phyloP scores from a whole-genome alignment of 345 rosid genomes.

The Melastoma malabathricum region DNA sequence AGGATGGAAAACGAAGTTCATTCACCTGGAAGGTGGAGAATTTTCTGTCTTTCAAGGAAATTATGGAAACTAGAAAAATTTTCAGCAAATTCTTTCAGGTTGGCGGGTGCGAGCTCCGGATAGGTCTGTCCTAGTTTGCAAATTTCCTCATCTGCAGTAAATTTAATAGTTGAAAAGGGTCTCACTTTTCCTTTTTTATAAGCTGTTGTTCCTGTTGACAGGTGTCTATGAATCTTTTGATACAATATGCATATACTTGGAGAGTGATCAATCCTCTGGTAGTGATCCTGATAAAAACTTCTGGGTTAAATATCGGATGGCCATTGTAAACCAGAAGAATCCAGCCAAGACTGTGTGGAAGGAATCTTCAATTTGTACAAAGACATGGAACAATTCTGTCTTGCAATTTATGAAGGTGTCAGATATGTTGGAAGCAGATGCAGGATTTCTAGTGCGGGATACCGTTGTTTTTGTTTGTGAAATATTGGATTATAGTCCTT shows the following conservation, averaged over 20 bases:
- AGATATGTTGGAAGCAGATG: slow-evolving; percentile 98
- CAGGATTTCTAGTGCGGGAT: slow-evolving; percentile 97
- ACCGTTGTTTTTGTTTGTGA: slow-evolving; percentile 98
- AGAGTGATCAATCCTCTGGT: slow-evolving; percentile 91
- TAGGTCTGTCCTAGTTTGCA: slow-evolving; percentile 42
- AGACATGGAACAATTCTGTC: slow-evolving; percentile 99
- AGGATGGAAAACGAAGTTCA: slow-evolving; percentile 57
- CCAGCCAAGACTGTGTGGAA: slow-evolving; percentile 96
- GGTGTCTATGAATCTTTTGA: slow-evolving; percentile 99
- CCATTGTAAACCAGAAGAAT: slow-evolving; percentile 87
- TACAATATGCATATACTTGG: slow-evolving; percentile 95
- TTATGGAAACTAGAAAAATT: slow-evolving; percentile 97
- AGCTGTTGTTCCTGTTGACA: slow-evolving; percentile 23
- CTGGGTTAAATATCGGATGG: slow-evolving; percentile 99
- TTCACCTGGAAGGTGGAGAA: slow-evolving; percentile 99
- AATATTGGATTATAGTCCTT: slow-evolving; percentile 91
- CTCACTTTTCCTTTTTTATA: slow-evolving; percentile 11
- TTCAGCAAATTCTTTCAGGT: slow-evolving; percentile 99
- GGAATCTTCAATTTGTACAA: slow-evolving; percentile 98
- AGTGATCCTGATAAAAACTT: slow-evolving; percentile 93
- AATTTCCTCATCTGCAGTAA: slow-evolving; percentile 8
- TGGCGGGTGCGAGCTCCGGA: slow-evolving; percentile 99
- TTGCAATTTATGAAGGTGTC: slow-evolving; percentile 98
- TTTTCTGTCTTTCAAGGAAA: slow-evolving; percentile 90
- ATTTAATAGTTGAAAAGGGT: slow-evolving; percentile 8